phyloP scores from a whole-genome alignment of 768 basidiomycete genomes.

The Dacryopinax spathularia region DNA sequence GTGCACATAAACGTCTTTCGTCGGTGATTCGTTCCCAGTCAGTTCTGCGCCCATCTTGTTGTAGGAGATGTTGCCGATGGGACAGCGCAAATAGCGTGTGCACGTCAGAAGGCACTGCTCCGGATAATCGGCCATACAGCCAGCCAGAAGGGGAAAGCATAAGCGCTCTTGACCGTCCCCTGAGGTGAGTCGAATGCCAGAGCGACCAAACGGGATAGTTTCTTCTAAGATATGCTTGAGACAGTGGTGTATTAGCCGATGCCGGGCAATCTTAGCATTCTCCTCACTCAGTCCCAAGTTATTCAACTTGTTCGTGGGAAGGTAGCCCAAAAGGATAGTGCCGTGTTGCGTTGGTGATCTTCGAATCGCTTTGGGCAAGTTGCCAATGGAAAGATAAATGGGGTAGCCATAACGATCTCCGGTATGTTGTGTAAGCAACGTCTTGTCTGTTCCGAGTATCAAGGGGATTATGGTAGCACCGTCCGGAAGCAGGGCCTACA shows the following conservation, averaged over 20 bases:
- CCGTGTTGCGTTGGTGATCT: constrained; percentile 26
- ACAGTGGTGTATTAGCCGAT: constrained; percentile 28
- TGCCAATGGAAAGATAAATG: constrained; percentile 33
- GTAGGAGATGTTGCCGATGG: background rate
- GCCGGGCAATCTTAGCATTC: constrained; percentile 24
- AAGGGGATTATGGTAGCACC: background rate
- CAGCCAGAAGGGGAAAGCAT: constrained; percentile 7
- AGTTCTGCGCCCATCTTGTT: background rate
- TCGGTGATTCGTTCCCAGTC: background rate
- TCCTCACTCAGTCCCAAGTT: constrained; percentile 32
- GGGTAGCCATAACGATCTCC: constrained; percentile 22
- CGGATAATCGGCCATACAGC: constrained; percentile 10
- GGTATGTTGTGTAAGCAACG: background rate
- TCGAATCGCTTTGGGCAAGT: constrained; percentile 29
- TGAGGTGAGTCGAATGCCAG: background rate
- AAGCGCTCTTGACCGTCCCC: background rate
- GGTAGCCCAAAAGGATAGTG: constrained; percentile 28
- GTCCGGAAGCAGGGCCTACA: too few species aligned
- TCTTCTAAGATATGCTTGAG: constrained; percentile 23
- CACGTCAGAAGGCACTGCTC: constrained; percentile 7
- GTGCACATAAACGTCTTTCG: background rate
- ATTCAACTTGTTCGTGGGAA: constrained; percentile 26
- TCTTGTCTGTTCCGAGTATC: background rate
- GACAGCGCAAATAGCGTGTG: background rate
- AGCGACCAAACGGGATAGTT: background rate